phyloP scores from a whole-genome alignment of 176 grass and related monocot species.

The Hsuehochloa calcarea region DNA sequence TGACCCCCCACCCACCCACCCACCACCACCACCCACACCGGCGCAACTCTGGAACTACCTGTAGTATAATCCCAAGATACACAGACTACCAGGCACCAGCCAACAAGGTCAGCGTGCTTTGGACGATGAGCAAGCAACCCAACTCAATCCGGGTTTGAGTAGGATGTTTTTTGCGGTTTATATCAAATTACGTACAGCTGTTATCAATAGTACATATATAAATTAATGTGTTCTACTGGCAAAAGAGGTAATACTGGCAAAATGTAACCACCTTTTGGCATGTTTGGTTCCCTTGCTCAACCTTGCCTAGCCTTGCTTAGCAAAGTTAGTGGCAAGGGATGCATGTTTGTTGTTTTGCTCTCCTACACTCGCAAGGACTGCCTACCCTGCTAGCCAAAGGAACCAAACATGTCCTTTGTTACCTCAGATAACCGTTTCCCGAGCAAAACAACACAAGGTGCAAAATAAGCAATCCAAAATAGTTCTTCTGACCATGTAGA shows the following conservation, averaged over 20 bases:
- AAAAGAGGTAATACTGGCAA: not conserved
- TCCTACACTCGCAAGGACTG: not conserved
- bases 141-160: not conserved
- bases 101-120: not conserved
- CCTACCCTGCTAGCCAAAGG: not conserved
- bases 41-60: not conserved
- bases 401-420: not conserved
- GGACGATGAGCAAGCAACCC: not conserved
- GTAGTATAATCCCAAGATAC: not conserved
- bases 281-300: not conserved
- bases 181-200: not conserved
- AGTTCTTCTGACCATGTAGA: not conserved
- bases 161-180: not conserved
- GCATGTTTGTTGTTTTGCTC: not conserved
- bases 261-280: not conserved
- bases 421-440: not conserved
- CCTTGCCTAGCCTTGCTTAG: not conserved
- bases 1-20: not conserved
- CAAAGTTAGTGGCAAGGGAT: not conserved
- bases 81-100: not conserved
- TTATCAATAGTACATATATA: not conserved
- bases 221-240: not conserved
- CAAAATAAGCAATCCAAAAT: constrained; percentile 1
- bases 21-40: too few species aligned
- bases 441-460: not conserved